Base-by-base conservation (phyloP, 805 yeast genomes). In the Wickerhamiella parazyma region DNA sequence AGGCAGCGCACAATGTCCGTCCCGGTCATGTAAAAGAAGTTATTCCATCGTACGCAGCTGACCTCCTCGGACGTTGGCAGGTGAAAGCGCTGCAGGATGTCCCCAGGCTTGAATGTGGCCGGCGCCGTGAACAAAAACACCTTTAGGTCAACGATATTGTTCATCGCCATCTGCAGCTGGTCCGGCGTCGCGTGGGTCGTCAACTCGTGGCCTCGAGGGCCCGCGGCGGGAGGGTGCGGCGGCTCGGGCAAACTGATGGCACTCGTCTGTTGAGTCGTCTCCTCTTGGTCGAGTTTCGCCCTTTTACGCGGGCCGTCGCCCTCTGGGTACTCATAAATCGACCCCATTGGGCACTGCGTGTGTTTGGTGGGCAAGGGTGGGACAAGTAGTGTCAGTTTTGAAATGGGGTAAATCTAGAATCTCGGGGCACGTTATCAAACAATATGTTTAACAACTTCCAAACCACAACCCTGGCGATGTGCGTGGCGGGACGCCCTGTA, bases 1-100 rank as follows among this genome's bases (percentile, higher is more conserved):
- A 89, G 75, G 60, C 95, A 84, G 46, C 95, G 75, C 38, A 91
- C 95, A 46, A 89, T 87, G 66, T 91, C 97, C 0, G 97, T 89
- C 2, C 97, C 97, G 0, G 97, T 89, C 39, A 89, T 73, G 62
- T 81, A 87, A 59, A 80, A 89, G 11, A 87, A 66, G 55, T 81
- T 80, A 55, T 85, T 82, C 96, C 97, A 89, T 52, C 72, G 79
- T 1, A 91, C 85, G 62, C 98, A 89, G n/a, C 85, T 85, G 51
- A 89, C 85, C 2, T 89, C 91, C 59, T 87, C 95, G 47, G 83
- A 93, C 49, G 80, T 81, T 53, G 85, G 86, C 40, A 89, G 64
- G 57, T 78, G 80, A 60, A 84, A 89, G 43, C 95, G 68, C 56
- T 94, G 70, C 39, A 91, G 82, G 37, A 84, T 78, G 59, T 89